phyloP scores from a whole-genome alignment of 352 stramenopile genomes.

The Thalassiosira ordinaria region DNA sequence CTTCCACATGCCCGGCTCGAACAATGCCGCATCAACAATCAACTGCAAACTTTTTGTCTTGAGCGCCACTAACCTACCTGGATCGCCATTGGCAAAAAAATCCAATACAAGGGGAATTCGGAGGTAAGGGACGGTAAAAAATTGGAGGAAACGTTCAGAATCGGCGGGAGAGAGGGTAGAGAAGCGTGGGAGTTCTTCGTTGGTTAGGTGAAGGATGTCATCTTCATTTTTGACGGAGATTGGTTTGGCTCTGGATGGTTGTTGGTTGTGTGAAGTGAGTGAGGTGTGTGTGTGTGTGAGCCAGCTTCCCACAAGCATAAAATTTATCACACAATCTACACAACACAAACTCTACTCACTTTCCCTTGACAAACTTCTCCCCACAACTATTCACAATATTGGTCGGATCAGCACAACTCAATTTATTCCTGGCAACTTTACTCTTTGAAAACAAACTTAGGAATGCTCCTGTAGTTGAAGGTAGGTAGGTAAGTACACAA shows the following conservation, averaged over 20 bases:
- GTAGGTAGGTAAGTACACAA: too few species aligned
- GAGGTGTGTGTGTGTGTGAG: not conserved
- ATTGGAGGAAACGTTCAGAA: slow-evolving; percentile 97
- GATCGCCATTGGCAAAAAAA: slow-evolving; percentile 94
- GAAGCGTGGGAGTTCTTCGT: slow-evolving; percentile 94
- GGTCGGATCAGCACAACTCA: slow-evolving; percentile 84
- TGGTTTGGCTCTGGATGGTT: slow-evolving; percentile 69
- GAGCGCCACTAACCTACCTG: slow-evolving; percentile 81
- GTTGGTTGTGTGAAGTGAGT: not conserved
- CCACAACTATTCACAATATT: slow-evolving; percentile 87
- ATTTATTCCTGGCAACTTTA: slow-evolving; percentile 74
- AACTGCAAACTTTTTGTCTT: slow-evolving; percentile 88
- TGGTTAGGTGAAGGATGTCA: slow-evolving; percentile 96
- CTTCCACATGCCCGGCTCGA: slow-evolving; percentile 91
- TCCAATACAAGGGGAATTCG: slow-evolving; percentile 96
- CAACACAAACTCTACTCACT: slow-evolving; percentile 76
- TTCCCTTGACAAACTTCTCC: slow-evolving; percentile 82
- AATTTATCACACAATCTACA: too few species aligned
- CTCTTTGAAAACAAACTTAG: slow-evolving; percentile 84
- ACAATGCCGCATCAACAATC: slow-evolving; percentile 89
- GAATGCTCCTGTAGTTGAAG: too few species aligned
- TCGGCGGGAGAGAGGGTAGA: slow-evolving; percentile 95
- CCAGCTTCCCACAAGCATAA: too few species aligned
- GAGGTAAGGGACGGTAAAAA: slow-evolving; percentile 98
- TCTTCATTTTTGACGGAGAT: slow-evolving; percentile 88